These are phyloP conservation scores for Leccinum solheimii DNA, from an alignment of 1,284 basidiomycete species.

Conservation along the genomic window DNA sequence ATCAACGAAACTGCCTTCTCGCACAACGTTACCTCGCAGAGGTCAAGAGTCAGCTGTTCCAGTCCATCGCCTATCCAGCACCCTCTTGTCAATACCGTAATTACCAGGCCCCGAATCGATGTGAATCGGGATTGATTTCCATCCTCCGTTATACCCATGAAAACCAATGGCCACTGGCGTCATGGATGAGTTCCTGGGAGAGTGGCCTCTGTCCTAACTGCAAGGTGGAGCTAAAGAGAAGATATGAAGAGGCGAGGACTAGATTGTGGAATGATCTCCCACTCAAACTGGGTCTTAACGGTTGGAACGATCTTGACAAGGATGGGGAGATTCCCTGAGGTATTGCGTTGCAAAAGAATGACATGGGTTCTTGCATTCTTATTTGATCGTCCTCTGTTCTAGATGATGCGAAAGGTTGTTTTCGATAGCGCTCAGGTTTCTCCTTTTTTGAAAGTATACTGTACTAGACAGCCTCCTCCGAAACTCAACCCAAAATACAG, in stretches of 20 bases:
- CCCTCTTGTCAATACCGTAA: background rate
- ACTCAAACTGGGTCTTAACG: background rate
- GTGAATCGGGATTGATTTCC: background rate
- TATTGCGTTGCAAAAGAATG: background rate
- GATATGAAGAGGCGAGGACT: background rate
- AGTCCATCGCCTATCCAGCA: background rate
- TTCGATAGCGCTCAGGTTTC: background rate
- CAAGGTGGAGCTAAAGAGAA: background rate
- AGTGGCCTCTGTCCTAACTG: background rate
- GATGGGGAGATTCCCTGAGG: background rate
- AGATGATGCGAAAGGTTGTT: background rate
- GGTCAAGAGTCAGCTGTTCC: background rate
- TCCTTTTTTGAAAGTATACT: background rate
- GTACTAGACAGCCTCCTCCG: background rate
- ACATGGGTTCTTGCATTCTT: background rate
- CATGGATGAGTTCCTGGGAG: slow-evolving; percentile 5
- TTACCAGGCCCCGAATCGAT: background rate
- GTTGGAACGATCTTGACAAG: slow-evolving; percentile 9
- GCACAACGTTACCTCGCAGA: slow-evolving; percentile 1
- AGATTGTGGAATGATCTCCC: slow-evolving; percentile 8
- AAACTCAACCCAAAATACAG: background rate
- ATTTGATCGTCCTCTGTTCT: background rate
- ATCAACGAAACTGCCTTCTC: slow-evolving; percentile 6
- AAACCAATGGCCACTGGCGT: background rate
- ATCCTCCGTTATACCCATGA: background rate